A percentile compares a stretch with the other conserved stretches of the same genome.
These are phyloP conservation scores for Exserohilum turcica DNA, from an alignment of 2,329 filamentous ascomycete species.

Conservation along the genomic window DNA sequence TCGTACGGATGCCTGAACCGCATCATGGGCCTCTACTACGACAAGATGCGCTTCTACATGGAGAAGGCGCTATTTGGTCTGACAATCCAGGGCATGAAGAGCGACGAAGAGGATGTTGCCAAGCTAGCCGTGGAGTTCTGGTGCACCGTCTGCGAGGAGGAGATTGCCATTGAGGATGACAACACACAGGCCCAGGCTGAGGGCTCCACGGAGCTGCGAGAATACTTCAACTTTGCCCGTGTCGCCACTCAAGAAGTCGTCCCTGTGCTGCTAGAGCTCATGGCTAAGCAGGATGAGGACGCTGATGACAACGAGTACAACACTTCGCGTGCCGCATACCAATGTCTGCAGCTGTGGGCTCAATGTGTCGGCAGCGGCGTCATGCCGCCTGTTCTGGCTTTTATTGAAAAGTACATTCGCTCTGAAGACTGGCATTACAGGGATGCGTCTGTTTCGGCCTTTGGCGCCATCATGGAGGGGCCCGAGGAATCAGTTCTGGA, in stretches of 20 bases:
- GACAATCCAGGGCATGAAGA: constrained; percentile 98
- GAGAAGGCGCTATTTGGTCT: constrained; percentile 98
- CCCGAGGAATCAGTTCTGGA: constrained; percentile 91
- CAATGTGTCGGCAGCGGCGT: constrained; percentile 86
- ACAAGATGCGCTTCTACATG: constrained; percentile 99
- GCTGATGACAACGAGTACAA: constrained; percentile 98
- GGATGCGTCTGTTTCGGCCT: constrained; percentile 94
- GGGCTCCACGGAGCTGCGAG: constrained; percentile 80
- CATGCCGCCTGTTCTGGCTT: constrained; percentile 82
- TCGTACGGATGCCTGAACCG: constrained; percentile 97
- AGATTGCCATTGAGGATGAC: constrained; percentile 97
- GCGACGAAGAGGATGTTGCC: constrained; percentile 93
- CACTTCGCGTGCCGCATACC: constrained; percentile 90
- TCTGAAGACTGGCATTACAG: constrained; percentile 92
- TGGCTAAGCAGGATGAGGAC: constrained; percentile 98
- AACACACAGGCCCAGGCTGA: constrained; percentile 77
- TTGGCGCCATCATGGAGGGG: constrained; percentile 98
- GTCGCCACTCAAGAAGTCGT: constrained; percentile 94
- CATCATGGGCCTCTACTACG: constrained; percentile 98
- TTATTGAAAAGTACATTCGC: constrained; percentile 89
- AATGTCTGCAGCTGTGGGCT: constrained; percentile 93
- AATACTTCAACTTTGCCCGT: constrained; percentile 94
- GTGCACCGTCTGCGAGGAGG: constrained; percentile 99
- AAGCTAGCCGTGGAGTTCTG: constrained; percentile 99
- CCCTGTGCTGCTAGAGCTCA: constrained; percentile 82